Base-by-base conservation (phyloP, 2,329 filamentous ascomycete genomes). In the Fusarium albosuccineum region DNA sequence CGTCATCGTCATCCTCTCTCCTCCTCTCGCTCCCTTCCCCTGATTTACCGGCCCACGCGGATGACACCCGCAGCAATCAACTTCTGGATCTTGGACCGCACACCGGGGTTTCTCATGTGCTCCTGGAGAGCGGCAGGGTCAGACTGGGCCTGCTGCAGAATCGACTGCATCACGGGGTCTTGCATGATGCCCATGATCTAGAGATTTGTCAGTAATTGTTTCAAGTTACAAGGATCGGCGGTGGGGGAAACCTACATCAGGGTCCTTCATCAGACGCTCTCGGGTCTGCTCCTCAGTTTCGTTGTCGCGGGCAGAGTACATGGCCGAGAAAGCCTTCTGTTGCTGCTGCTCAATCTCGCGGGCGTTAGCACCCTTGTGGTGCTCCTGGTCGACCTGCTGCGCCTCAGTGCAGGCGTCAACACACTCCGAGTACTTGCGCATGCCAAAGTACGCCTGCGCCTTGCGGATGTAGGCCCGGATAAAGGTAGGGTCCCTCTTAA, bases 401-500 rank as follows among this genome's bases (percentile, higher is more conserved):
- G 97, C 96, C 77, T 94, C 92, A 39, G 88, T 88, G 82, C 94
- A 97, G 8, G 91, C 92, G 76, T 99, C 96, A 60, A 98, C 85
- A 76, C 92, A 97, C 79, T 94, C 95, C 80, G 91, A 97, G 85
- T 97, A 98, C 81, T 99, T 95, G 80, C 96, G 93, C 96, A 99
- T 99, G 73, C 94, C 94, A 72, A 96, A 94, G 80, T 95, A 93
- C 41, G 94, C 93, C 82, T 98, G 94, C 0, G 94, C 94, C 85
- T 97, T 98, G 78, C 96, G 91, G 73, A 99, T 91, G 81, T 98
- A 98, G 8, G 96, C 96, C 58, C 95, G 90, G 81, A 98, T 95
- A 80, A 99, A 99, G 76, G 91, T 91, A 60, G 92, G 87, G 74
- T 99, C 96, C 73, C 91, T 92, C 86, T 93, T 92, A 82, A 97